Percentiles rank a stretch among this genome's conserved stretches.
These are phyloP conservation scores for Posidonia oceanica DNA, from an alignment of 116 monocot species.

Conservation along the genomic window DNA sequence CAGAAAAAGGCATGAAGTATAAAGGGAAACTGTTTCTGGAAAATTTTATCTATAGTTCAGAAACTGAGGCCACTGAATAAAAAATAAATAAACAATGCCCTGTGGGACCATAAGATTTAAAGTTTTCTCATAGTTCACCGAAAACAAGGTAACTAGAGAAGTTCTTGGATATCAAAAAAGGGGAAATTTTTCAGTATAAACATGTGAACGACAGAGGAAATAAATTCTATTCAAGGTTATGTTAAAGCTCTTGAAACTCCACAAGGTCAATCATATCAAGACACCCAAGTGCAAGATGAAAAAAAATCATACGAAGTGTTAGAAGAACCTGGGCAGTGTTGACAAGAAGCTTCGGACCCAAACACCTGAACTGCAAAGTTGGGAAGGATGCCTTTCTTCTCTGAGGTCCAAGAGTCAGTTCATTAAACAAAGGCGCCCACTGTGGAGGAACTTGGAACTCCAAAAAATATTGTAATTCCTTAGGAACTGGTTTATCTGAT, in stretches of 20 bases:
- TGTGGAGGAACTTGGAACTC: conserved; percentile 96
- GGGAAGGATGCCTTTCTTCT: conserved; percentile 70
- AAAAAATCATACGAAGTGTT: no score
- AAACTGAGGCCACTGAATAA: no score
- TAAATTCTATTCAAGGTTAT: no score
- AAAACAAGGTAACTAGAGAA: no score
- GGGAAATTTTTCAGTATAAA: no score
- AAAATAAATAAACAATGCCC: no score
- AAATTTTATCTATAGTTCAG: no score
- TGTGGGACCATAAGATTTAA: no score
- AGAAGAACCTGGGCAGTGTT: conserved; percentile 66
- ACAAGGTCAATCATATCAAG: neutral
- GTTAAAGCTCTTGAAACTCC: neutral
- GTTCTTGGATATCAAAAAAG: no score
- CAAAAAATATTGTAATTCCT: conserved; percentile 78
- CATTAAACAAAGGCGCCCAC: conserved; percentile 89
- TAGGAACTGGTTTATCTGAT: conserved; percentile 77
- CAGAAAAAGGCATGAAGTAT: no score
- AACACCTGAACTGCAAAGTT: conserved; percentile 60
- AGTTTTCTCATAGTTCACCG: no score
- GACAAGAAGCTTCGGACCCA: conserved; percentile 72
- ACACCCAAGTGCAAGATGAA: neutral
- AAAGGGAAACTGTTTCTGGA: no score
- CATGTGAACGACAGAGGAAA: neutral
- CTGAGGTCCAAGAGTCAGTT: conserved; percentile 76